Base-by-base conservation (phyloP, 371 early-diverging fungal species). In the Mortierella sp. region DNA sequence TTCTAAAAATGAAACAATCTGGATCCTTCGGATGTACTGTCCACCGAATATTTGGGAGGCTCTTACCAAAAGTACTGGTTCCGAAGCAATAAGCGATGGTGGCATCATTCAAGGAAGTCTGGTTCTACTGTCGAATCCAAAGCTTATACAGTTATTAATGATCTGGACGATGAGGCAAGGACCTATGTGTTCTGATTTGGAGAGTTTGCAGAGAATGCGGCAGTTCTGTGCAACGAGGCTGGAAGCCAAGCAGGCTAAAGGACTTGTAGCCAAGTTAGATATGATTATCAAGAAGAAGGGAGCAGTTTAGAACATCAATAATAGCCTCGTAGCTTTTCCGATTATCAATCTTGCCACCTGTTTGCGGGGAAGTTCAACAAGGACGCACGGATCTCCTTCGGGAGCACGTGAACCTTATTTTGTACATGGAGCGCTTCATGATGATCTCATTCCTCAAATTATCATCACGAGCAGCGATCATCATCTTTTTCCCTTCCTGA, bases 151-250 rank as follows among this genome's bases (percentile, higher is more conserved):
- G 29, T 22, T 78, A 19, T n/a, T 78, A 22, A 60, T 73, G 73
- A 57, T 58, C 7, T 78, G 79, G 79, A 65, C 61, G 10, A 49
- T 73, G 42, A 69, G 70, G 2, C 79, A 78, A 3, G 79, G 79
- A 0, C 73, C 74, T 0, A 8, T 43, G 29, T 78, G 79, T 35
- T 67, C 66, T 17, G 79, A 78, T 31, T 29, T 66, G 10, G 79
- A 45, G 37, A 65, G 29, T 23, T 12, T 78, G 13, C 61, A 65
- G 59, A 55, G 66, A 40, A 32, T 78, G 17, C 66, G 66, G 15
- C 53, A 66, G 58, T 78, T 78, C 59, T 78, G 79, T 63, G 70
- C 54, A 8, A 45, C 55, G 15, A 64, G 45, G 35, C 19, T 73
- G 62, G 79, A 78, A 23, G 51, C 28, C 19, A 72, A 66, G 40